Evolutionary conservation across 1,284 basidiomycete species (phyloP), one percentile per base, ranked within the genome.

Genomic region (Pseudozyma pruni): DNA sequence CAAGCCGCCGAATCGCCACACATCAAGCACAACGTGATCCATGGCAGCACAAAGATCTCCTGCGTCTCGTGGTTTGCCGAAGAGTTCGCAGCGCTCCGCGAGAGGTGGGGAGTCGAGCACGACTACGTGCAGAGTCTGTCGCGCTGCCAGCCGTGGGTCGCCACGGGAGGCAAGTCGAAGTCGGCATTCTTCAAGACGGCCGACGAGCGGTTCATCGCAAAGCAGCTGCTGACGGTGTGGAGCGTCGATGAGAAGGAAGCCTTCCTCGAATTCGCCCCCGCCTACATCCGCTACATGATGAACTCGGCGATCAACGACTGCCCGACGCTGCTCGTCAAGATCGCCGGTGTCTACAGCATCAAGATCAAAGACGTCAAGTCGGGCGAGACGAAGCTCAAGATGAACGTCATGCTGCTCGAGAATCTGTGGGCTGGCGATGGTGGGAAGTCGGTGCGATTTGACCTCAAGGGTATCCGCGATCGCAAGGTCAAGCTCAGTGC

Each of bases 1-100:
- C 51, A 52, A 16, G 55, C 63, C 16, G 64, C 60, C 20, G 69
- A 75, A 42, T 66, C 73, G 25, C 70, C 71, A 17, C 76, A 79
- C 60, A 67, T 79, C 61, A 79, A 79, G 62, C 76, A 79, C 51
- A 78, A 56, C 10, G 32, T 79, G 33, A 25, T 68, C 16, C 76
- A 72, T 19, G 69, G 74, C 39, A 56, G 37, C 33, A 70, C 70
- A 23, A 79, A 79, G 57, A 64, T 79, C 44, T 78, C 77, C 9
- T 79, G 77, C 52, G 68, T 76, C 29, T 72, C 75, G 11, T 79
- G 77, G 77, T 78, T 78, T 37, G 77, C 77, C n/a, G 73, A 74
- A 39, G 75, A 78, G 38, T 79, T 79, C 63, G 64, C 71, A 8
- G 63, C 68, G 27, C 56, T 79, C 23, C 73, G 77, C 8, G 53